Percentiles rank a stretch among this genome's conserved stretches.
Conservation (phyloP, 345 rosid genomes). For the Heritiera littoralis region DNA sequence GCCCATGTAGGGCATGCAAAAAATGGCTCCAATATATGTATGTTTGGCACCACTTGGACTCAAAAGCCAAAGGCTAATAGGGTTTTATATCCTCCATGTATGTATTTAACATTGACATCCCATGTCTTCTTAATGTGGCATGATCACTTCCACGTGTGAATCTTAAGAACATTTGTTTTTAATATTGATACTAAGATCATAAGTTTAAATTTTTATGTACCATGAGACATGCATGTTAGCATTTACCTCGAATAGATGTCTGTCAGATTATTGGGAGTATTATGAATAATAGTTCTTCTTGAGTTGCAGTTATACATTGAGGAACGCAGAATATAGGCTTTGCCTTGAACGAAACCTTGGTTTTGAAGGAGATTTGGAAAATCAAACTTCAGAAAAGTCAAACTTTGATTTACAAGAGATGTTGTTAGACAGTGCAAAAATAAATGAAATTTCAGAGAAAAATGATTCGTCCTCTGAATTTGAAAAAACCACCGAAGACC, state of each 20-base stretch:
- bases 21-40: background rate
- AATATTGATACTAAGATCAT: background rate
- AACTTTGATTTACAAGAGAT: slow-evolving; percentile 43
- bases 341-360: slow-evolving; percentile 83
- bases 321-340: slow-evolving; percentile 93
- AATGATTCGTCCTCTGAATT: slow-evolving; percentile 36
- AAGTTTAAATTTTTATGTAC: slow-evolving; percentile 14
- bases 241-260: background rate
- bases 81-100: background rate
- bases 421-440: slow-evolving; percentile 35
- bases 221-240: background rate
- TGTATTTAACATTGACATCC: background rate
- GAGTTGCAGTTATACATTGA: slow-evolving; percentile 68
- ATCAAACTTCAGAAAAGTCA: slow-evolving; percentile 36
- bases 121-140: background rate
- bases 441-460: slow-evolving; percentile 31
- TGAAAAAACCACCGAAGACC: slow-evolving; percentile 34
- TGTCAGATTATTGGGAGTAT: slow-evolving; percentile 14
- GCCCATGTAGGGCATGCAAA: background rate
- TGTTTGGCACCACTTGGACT: background rate
- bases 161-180: background rate
- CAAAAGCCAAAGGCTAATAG: background rate
- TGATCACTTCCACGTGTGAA: background rate
- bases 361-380: slow-evolving; percentile 48
- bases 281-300: slow-evolving; percentile 22